Evolutionary conservation across 768 basidiomycete species (phyloP), one percentile per base, ranked within the genome.

Genomic region (Hebeloma cylindrosporum): DNA sequence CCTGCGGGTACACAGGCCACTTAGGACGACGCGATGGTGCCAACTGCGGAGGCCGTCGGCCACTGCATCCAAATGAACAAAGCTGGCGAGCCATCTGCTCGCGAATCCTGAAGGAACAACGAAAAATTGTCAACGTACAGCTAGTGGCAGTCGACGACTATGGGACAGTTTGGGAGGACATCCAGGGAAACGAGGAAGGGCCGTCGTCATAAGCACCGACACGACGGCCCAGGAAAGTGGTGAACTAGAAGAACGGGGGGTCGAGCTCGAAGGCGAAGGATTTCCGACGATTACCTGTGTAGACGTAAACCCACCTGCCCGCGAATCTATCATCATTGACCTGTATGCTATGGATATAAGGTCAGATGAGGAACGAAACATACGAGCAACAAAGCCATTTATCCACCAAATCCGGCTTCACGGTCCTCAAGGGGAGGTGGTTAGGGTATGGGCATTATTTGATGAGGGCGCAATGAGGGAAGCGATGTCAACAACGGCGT

Each of bases 401-500:
- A 40, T 52, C 14, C 60, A 62, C 14, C 14, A 32, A 14, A 39
- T 60, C 1, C 23, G 14, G 3, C 37, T 64, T 7, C 13, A 43
- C 4, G 56, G 54, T 5, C 41, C 33, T 8, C 21, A 45, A 6
- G 56, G 57, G 7, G 52, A 51, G 43, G 37, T 43, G 5, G 57
- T 61, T 27, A n/a, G 50, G 18, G 37, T 58, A 11, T 26, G 47
- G n/a, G 48, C 41, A 7, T 18, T 61, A 10, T 57, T 61, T 10
- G 64, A 67, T 28, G 61, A 63, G n/a, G 64, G 67, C 0, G 61
- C 65, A 2, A 54, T 64, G 61, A 48, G 59, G 0, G 58, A 49
- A 14, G 61, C 54, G 5, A 59, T 69, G 32, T 53, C 56, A n/a
- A 17, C 3, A 7, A 16, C 10, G 13, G 36, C 56, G n/a, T 65